phyloP scores from a whole-genome alignment of 1,139 yeast species.

The Taphrina communis region DNA sequence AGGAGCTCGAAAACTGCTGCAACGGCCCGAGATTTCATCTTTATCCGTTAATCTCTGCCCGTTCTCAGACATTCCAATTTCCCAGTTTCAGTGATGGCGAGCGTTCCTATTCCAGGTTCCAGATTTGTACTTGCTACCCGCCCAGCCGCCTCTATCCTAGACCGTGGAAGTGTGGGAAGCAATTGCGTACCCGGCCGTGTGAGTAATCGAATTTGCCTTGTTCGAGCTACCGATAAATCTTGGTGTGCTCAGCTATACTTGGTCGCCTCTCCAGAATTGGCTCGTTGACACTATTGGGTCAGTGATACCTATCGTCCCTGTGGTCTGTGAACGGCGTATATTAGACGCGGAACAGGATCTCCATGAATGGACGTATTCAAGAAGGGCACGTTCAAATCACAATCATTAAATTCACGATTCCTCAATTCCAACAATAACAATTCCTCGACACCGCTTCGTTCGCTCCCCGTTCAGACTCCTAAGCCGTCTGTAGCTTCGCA shows the following conservation, averaged over 20 bases:
- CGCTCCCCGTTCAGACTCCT: conserved; percentile 18
- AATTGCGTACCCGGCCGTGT: conserved; percentile 7
- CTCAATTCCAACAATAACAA: conserved; percentile 20
- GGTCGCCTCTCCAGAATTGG: too few species aligned
- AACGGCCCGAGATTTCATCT: too few species aligned
- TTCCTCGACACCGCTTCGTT: conserved; percentile 16
- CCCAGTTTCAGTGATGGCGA: too few species aligned
- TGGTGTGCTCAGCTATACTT: background rate
- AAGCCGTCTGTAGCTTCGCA: conserved; percentile 4
- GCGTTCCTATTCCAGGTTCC: too few species aligned
- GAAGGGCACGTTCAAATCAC: conserved; percentile 32
- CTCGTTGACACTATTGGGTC: too few species aligned
- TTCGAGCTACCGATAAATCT: conserved; percentile 2
- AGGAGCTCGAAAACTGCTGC: too few species aligned
- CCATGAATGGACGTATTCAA: conserved; percentile 34
- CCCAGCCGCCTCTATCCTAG: background rate
- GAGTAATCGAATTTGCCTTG: conserved; percentile 16
- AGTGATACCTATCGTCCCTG: background rate
- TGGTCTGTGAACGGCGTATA: conserved; percentile 8
- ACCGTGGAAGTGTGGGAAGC: background rate
- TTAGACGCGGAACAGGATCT: conserved; percentile 2
- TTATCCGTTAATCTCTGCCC: too few species aligned
- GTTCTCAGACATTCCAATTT: too few species aligned
- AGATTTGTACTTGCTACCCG: background rate
- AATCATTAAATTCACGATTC: conserved; percentile 33